phyloP scores from a whole-genome alignment of 208 protist species.

The Porcisia hertigi region DNA sequence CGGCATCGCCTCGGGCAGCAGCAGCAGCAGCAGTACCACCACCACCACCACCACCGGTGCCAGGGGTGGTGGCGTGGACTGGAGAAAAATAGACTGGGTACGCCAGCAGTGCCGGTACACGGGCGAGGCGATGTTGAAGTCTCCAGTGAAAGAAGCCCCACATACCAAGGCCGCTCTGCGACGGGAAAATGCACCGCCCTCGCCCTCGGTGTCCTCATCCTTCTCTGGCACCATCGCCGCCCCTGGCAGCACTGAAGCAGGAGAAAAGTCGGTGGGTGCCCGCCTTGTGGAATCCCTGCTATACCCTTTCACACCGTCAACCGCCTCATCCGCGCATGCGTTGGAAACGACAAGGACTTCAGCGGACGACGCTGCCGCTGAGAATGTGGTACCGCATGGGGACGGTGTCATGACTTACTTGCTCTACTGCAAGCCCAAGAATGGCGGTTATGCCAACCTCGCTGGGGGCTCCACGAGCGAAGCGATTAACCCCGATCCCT shows the following conservation, averaged over 20 bases:
- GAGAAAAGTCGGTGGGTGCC: slow-evolving; percentile 17
- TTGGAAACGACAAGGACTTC: not conserved
- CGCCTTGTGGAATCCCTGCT: slow-evolving; percentile 30
- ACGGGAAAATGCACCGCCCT: not conserved
- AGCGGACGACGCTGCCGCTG: not conserved
- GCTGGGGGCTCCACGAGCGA: not conserved
- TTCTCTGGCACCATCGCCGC: not conserved
- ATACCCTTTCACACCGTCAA: slow-evolving; percentile 22
- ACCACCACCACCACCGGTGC: not conserved
- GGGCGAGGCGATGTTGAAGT: slow-evolving; percentile 12
- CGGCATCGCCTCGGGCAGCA: not conserved
- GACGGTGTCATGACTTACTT: slow-evolving; percentile 36
- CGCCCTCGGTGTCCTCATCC: not conserved
- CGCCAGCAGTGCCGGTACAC: slow-evolving; percentile 38
- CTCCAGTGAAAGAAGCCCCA: not conserved
- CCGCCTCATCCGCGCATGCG: not conserved
- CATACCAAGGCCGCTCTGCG: not conserved
- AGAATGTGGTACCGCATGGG: slow-evolving; percentile 21
- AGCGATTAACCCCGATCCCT: not conserved
- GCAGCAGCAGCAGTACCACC: not conserved
- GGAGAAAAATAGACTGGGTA: slow-evolving; percentile 28
- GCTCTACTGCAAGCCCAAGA: slow-evolving; percentile 31
- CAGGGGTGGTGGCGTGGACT: slow-evolving; percentile 10
- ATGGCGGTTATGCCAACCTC: slow-evolving; percentile 1
- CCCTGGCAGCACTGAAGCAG: slow-evolving; percentile 1